Evolutionary conservation across 1,284 basidiomycete species (phyloP).

Genomic region (Laetiporus sulphureus): DNA sequence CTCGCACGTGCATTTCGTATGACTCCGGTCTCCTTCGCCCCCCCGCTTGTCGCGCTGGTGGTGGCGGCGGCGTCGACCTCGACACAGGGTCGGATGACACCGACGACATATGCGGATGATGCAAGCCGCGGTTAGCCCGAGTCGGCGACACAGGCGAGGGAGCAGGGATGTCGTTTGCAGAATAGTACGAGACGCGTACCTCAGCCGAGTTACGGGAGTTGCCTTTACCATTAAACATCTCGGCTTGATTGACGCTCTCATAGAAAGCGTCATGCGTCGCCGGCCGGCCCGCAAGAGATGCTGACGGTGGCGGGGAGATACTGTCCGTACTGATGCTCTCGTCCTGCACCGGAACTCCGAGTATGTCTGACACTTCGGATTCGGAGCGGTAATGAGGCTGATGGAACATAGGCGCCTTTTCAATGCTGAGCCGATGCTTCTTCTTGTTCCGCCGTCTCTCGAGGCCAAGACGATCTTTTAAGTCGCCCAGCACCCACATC

Average conservation of each 20-base stretch:
- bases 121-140: slow-evolving; percentile 20
- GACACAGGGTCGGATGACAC: slow-evolving; percentile 20
- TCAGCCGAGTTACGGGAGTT: slow-evolving; percentile 19
- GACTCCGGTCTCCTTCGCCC: slow-evolving; percentile 17
- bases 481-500: slow-evolving; percentile 80
- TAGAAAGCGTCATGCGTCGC: slow-evolving; percentile 9
- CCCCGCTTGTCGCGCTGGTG: slow-evolving; percentile 8
- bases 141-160: slow-evolving; percentile 36
- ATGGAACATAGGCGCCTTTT: slow-evolving; percentile 65
- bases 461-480: slow-evolving; percentile 80
- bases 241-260: slow-evolving; percentile 10
- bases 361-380: slow-evolving; percentile 44
- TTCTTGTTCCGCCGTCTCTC: slow-evolving; percentile 44
- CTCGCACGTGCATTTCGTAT: slow-evolving; percentile 51
- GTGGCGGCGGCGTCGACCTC: slow-evolving; percentile 11
- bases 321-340: slow-evolving; percentile 15
- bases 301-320: slow-evolving; percentile 15
- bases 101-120: slow-evolving; percentile 25
- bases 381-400: slow-evolving; percentile 54
- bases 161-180: slow-evolving; percentile 55
- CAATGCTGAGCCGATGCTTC: slow-evolving; percentile 27
- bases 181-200: slow-evolving; percentile 56
- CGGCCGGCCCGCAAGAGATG: slow-evolving; percentile 16
- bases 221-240: slow-evolving; percentile 12
- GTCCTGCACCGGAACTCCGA: slow-evolving; percentile 11